phyloP scores from a whole-genome alignment of 176 grass and related monocot genomes.

The Ampelocalamus luodianensis region DNA sequence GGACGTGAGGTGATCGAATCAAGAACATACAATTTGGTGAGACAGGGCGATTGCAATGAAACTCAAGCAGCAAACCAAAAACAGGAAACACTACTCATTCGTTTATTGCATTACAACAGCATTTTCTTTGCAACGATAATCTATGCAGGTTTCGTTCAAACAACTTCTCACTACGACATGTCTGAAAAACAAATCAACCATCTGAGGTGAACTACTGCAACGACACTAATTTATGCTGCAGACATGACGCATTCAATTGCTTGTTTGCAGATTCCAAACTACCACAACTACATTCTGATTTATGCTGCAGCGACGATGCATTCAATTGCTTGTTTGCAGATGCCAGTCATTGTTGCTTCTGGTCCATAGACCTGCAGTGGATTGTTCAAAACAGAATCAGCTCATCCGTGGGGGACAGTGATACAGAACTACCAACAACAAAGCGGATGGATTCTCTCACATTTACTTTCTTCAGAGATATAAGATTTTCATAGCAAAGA shows the following conservation, averaged over 20 bases:
- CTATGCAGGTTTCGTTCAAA: background rate
- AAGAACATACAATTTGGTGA: background rate
- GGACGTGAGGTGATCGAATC: background rate
- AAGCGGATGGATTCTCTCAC: background rate
- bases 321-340: slow-evolving; percentile 94
- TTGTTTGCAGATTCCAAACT: slow-evolving; percentile 57
- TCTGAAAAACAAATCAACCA: background rate
- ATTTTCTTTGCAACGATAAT: slow-evolving; percentile 18
- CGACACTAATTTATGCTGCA: slow-evolving; percentile 41
- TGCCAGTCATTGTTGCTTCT: slow-evolving; percentile 93
- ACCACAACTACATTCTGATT: background rate
- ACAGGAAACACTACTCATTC: background rate
- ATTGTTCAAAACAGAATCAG: slow-evolving; percentile 28
- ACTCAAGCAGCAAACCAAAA: background rate
- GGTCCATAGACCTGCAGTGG: slow-evolving; percentile 79
- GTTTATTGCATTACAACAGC: slow-evolving; percentile 26
- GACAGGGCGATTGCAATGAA: background rate
- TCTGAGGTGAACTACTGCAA: slow-evolving; percentile 28
- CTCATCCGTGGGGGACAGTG: background rate
- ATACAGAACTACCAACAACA: slow-evolving; percentile 25
- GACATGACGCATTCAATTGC: slow-evolving; percentile 52
- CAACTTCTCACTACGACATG: background rate
- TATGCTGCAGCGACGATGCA: slow-evolving; percentile 72
- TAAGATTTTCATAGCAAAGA: background rate
- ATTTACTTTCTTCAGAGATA: background rate